Evolutionary conservation across 2,329 filamentous ascomycete genomes (phyloP).

Genomic region (Simplicillium aogashimaense): DNA sequence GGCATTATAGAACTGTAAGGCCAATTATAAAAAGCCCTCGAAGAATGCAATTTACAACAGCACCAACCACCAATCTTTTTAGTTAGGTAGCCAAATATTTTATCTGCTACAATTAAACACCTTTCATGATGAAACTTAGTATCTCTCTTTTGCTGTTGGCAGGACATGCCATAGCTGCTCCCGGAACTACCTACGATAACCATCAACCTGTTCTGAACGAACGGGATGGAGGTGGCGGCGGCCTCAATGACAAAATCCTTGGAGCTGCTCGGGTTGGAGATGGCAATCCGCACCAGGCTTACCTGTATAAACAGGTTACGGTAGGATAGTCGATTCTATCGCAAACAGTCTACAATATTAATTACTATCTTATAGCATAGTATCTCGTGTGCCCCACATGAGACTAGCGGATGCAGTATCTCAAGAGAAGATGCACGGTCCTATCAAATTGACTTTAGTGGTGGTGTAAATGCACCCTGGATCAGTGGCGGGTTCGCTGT

Average conservation of each 20-base stretch:
- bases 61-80: too few species aligned
- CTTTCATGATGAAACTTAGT: too few species aligned
- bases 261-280: not conserved
- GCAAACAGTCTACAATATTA: not conserved
- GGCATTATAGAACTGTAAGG: too few species aligned
- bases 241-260: not conserved
- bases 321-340: not conserved
- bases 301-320: not conserved
- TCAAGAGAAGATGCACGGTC: not conserved
- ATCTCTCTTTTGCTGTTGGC: too few species aligned
- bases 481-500: not conserved
- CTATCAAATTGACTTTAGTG: not conserved
- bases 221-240: not conserved
- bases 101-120: too few species aligned
- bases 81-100: too few species aligned
- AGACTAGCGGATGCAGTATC: not conserved
- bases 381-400: not conserved
- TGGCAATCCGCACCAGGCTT: not conserved
- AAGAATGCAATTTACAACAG: too few species aligned
- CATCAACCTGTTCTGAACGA: not conserved
- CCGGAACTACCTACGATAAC: too few species aligned
- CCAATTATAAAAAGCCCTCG: too few species aligned
- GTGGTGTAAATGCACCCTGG: not conserved
- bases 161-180: too few species aligned
- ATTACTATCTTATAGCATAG: not conserved